phyloP scores from a whole-genome alignment of 306 rosid species.

The Cercis canadensis region DNA sequence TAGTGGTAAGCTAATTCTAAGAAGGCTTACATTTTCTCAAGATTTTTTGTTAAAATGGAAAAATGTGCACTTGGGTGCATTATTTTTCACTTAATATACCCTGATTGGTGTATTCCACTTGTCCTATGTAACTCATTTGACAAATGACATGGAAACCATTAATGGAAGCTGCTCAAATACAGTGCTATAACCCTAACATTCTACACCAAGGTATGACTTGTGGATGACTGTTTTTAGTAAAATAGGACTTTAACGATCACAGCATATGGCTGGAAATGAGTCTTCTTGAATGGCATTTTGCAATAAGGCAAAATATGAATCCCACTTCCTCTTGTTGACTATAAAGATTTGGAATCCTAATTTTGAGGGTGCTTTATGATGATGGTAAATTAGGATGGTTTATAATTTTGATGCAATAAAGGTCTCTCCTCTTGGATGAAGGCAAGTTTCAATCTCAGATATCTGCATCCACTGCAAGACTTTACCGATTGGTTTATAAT shows the following conservation, averaged over 20 bases:
- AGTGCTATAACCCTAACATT: conserved; percentile 1
- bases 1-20: no score
- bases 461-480: no score
- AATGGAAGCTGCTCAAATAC: conserved; percentile 18
- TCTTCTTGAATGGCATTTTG: background rate
- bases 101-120: conserved; percentile 14
- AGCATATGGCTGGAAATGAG: background rate
- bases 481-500: no score
- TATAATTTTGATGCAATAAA: no score
- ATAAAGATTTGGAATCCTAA: background rate
- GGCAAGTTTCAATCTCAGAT: no score
- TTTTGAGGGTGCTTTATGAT: background rate
- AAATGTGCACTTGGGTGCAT: background rate
- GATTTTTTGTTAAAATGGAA: background rate
- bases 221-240: no score
- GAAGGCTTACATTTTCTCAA: no score
- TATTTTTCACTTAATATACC: background rate
- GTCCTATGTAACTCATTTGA: background rate
- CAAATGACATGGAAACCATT: background rate
- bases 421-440: no score
- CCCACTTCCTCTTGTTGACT: conserved; percentile 17
- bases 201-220: background rate
- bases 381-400: background rate
- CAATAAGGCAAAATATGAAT: background rate
- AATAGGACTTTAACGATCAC: background rate